phyloP scores from a whole-genome alignment of 441 rosid species.

The Adansonia rubrostipa region DNA sequence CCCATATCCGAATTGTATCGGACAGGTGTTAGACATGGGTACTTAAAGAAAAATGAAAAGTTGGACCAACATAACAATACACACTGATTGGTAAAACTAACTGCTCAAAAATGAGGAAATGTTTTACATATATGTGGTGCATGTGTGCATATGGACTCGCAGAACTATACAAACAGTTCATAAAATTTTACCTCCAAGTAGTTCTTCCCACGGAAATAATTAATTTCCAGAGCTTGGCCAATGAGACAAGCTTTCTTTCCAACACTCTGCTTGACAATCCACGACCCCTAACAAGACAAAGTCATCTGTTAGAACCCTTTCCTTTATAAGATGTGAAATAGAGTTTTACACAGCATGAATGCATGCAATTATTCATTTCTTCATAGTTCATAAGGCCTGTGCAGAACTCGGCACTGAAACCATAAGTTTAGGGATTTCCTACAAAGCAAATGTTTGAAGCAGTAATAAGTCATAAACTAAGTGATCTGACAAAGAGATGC shows the following conservation, averaged over 20 bases:
- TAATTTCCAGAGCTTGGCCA: slow-evolving; percentile 93
- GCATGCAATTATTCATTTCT: slow-evolving; percentile 13
- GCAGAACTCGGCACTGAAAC: slow-evolving; percentile 4
- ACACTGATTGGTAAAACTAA: too few relatives aligned
- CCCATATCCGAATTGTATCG: too few relatives aligned
- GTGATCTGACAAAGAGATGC: neutral
- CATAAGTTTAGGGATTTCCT: slow-evolving; percentile 8
- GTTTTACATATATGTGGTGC: too few relatives aligned
- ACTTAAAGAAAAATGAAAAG: too few relatives aligned
- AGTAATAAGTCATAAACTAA: slow-evolving; percentile 8
- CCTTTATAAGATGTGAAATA: slow-evolving; percentile 5
- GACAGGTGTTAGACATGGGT: too few relatives aligned
- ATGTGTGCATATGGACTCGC: neutral
- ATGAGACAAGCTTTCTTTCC: slow-evolving; percentile 95
- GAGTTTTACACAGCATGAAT: neutral
- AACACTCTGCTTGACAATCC: slow-evolving; percentile 98
- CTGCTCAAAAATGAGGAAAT: too few relatives aligned
- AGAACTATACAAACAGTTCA: slow-evolving; percentile 5
- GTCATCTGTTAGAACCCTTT: slow-evolving; percentile 10
- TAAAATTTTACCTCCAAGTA: slow-evolving; percentile 79
- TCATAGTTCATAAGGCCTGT: neutral
- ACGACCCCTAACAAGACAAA: slow-evolving; percentile 74
- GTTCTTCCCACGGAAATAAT: slow-evolving; percentile 87
- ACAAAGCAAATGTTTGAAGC: slow-evolving; percentile 9
- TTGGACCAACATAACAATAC: too few relatives aligned